Evolutionary conservation across 1,139 yeast genomes (phyloP), one percentile per base, ranked within the genome.

Genomic region (Trichomonascaceae sp.): DNA sequence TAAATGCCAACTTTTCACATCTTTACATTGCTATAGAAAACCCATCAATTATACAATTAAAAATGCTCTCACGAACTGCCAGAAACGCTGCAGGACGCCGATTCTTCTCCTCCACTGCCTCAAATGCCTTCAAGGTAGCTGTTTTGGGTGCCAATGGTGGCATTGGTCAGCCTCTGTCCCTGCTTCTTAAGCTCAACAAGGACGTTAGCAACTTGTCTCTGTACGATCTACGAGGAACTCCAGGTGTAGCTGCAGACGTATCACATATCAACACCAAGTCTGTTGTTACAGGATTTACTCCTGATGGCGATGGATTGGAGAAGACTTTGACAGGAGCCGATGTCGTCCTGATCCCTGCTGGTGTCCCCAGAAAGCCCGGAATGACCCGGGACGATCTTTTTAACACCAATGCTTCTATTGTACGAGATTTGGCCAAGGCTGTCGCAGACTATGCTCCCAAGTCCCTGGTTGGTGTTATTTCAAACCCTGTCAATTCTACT

Each of bases 341-440:
- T 68, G 83, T 93, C 62, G 95, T 93, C 57, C 79, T 93, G 64
- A 91, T 93, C 73, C 98, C 99, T 66, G 99, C 99, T 57, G 99
- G 99, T 76, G 96, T 93, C 56, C 99, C 99, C 75, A 87, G 99
- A 80, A 93, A 93, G 80, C 98, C 98, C 62, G 98, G 98, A 70
- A 91, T 91, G 98, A 90, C 98, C 67, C 73, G 76, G 62, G 99
- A 93, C 72, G 99, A 93, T 71, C 81, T 93, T 70, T 93, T 93
- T 85, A 88, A 89, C 79, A 91, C 95, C 75, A 93, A 93, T 71
- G 99, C 99, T 52, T 86, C 95, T 51, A 93, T 93, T 70, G 96
- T 93, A 61, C 85, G 95, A 72, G 96, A 86, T 70, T 81, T 93
- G 70, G 95, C 96, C 64, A 81, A 85, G 72, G 91, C 95, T 45